Evolutionary conservation across 768 basidiomycete genomes (phyloP), one percentile per base, ranked within the genome.

Genomic region (Tephrocybe rancida): DNA sequence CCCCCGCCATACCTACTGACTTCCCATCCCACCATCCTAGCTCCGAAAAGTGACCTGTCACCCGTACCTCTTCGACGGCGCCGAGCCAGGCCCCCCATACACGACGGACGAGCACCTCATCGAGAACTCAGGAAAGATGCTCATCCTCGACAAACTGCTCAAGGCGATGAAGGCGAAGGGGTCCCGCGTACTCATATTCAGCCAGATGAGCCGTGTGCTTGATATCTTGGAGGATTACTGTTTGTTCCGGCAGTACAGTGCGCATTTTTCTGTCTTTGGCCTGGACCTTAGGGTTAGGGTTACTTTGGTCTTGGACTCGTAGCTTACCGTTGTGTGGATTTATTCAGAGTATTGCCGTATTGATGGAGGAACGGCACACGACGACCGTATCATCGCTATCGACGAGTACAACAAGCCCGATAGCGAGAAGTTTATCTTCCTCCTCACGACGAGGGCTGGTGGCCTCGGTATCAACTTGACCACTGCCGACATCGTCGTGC

Each of bases 221-320:
- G 97, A 99, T 69, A 98, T 99, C 54, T 70, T 99, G 41, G 96
- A 98, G 67, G 96, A 98, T 66, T 98, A 95, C 70, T 98, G 95
- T 70, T 75, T 96, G 55, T 99, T 98, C 77, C 77, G 95, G 42
- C 73, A 74, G 51, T 95, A 90, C 72, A 87, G 96, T 97, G 63
- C 47, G 92, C 76, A 18, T n/a, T 7, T 11, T 3, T 41, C 29
- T 47, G 37, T 32, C 24, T 22, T 26, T 46, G n/a, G n/a, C n/a
- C n/a, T n/a, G n/a, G n/a, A n/a, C n/a, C n/a, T n/a, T n/a, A n/a
- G n/a, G n/a, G n/a, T n/a, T n/a, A n/a, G n/a, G n/a, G n/a, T n/a
- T n/a, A n/a, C n/a, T n/a, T n/a, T n/a, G n/a, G n/a, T 11, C 1
- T 4, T 35, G 29, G 2, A 13, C 7, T 7, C 30, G 30, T 7